Percentiles rank a stretch among this genome's conserved stretches.
Conservation (phyloP, 257 asterid species). For the Primulina eburnea region DNA sequence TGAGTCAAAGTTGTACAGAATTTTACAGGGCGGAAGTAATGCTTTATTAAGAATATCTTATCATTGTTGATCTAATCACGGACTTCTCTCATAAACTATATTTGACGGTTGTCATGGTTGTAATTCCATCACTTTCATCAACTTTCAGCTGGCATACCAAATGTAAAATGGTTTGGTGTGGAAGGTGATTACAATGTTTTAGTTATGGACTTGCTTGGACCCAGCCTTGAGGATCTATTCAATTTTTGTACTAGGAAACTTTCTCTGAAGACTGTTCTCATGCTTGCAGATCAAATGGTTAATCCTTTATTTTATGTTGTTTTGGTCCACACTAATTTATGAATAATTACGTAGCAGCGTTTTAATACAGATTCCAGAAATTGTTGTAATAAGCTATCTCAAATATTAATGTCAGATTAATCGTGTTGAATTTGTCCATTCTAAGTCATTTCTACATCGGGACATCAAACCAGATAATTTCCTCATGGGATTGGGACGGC, state of each 20-base stretch:
- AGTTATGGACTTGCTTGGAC: slow-evolving; percentile 72
- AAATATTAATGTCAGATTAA: slow-evolving; percentile 37
- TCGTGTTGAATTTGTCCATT: slow-evolving; percentile 57
- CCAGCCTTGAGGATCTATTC: slow-evolving; percentile 75
- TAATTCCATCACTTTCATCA: neutral
- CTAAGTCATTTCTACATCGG: slow-evolving; percentile 64
- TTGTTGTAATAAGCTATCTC: neutral
- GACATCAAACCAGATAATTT: slow-evolving; percentile 77
- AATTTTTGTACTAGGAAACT: slow-evolving; percentile 65
- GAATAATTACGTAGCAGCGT: neutral
- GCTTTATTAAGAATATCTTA: slow-evolving; percentile 13
- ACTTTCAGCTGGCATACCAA: slow-evolving; percentile 59
- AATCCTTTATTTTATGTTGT: neutral
- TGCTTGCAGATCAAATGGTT: slow-evolving; percentile 85
- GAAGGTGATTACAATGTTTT: slow-evolving; percentile 74
- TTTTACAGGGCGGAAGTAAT: slow-evolving; percentile 74
- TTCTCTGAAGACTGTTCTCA: slow-evolving; percentile 68
- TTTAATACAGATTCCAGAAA: neutral
- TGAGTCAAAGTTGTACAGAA: slow-evolving; percentile 61
- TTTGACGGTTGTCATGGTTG: slow-evolving; percentile 1
- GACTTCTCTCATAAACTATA: neutral
- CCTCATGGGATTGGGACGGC: slow-evolving; percentile 74
- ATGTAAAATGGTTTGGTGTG: slow-evolving; percentile 61
- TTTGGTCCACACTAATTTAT: neutral
- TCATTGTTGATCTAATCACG: slow-evolving; percentile 21